A percentile compares a stretch with the other conserved stretches of the same genome.
Evolutionary conservation across 495 filamentous ascomycete genomes (phyloP).

Genomic region (Elaphomyces granulatus): DNA sequence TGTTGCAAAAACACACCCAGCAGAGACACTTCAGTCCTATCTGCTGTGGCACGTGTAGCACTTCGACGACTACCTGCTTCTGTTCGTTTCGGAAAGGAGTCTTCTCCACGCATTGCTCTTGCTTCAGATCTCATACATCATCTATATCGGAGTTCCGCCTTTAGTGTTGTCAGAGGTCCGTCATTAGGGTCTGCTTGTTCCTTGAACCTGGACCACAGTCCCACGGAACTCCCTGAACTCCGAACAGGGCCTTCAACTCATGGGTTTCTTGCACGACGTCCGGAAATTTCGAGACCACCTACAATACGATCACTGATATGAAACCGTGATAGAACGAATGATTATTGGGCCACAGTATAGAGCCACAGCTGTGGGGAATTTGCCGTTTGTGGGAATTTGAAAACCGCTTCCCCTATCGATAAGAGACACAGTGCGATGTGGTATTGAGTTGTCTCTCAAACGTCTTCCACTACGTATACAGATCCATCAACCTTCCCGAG

Average conservation of each 20-base stretch:
- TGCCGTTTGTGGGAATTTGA: neutral
- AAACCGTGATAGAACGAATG: neutral
- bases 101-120: constrained; percentile 14
- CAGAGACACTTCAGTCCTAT: constrained; percentile 8
- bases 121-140: constrained; percentile 13
- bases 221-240: neutral
- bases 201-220: neutral
- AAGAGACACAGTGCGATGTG: no score
- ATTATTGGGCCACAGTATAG: neutral
- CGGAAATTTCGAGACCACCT: neutral
- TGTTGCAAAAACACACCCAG: constrained; percentile 3
- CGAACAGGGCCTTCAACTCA: neutral
- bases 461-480: no score
- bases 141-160: constrained; percentile 14
- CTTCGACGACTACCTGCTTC: constrained; percentile 8
- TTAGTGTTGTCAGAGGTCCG: neutral
- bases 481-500: no score
- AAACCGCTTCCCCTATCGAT: no score
- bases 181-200: neutral
- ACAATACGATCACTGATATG: neutral
- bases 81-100: constrained; percentile 11
- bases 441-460: no score
- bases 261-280: neutral
- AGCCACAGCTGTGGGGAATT: neutral
- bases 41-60: constrained; percentile 1